These are phyloP conservation scores for Arctium lappa DNA, from an alignment of 129 eudicot genomes.

Conservation along the genomic window DNA sequence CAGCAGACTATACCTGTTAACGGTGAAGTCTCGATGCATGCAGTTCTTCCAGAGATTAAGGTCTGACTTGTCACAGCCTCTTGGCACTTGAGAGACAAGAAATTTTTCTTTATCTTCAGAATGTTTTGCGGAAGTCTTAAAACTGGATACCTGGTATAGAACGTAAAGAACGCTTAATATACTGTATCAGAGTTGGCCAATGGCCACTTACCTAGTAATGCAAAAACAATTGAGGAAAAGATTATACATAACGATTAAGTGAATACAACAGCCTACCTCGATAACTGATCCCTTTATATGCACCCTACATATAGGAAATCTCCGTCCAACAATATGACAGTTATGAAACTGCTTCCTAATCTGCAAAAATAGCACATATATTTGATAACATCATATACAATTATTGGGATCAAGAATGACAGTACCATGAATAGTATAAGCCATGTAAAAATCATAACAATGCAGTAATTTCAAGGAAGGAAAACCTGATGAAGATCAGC, in stretches of 20 bases:
- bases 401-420: not conserved
- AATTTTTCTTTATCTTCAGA: constrained; percentile 33
- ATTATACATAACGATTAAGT: not conserved
- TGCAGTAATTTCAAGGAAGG: not conserved
- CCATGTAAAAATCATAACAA: constrained; percentile 7
- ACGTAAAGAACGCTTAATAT: not conserved
- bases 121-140: constrained; percentile 49
- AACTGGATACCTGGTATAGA: constrained; percentile 74
- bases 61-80: constrained; percentile 48
- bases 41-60: constrained; percentile 57
- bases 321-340: constrained; percentile 61
- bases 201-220: not conserved
- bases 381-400: constrained; percentile 5
- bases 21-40: constrained; percentile 81
- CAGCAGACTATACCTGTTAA: constrained; percentile 60
- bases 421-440: not conserved
- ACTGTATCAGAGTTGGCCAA: not conserved
- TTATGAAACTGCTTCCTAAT: constrained; percentile 47
- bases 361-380: constrained; percentile 30
- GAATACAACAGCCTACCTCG: constrained; percentile 57
- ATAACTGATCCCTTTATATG: constrained; percentile 46
- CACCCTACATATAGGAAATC: constrained; percentile 84
- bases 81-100: constrained; percentile 36
- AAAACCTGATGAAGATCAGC: constrained; percentile 75
- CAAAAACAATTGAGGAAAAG: not conserved